Evolutionary conservation across 345 rosid genomes (phyloP), one percentile per base, ranked within the genome.

Genomic region (Hypericum androsaemum): DNA sequence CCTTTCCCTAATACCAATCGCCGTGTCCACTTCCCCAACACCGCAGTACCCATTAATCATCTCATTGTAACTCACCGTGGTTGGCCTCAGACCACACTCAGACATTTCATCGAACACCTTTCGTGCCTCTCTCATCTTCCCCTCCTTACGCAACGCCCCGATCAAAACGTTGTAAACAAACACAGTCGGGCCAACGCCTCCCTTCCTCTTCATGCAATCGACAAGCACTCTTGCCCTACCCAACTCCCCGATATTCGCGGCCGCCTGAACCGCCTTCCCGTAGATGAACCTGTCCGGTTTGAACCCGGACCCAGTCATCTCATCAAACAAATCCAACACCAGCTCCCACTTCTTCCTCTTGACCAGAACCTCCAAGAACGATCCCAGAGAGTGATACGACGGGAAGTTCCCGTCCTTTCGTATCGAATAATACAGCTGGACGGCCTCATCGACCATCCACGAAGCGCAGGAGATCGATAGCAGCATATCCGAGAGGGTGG

Each of bases 31-130:
- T 28, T 68, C 77, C 57, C 84, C 95, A 35, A 54, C 68, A 63
- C 78, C 86, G 59, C 84, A 86, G 56, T 74, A 80, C 42, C 95
- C 88, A 43, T 84, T 86, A 41, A 86, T 74, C 64, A 89, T 68
- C 0, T 78, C 71, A 66, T 84, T 86, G 59, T 80, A 89, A 0
- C 95, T 80, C 41, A 89, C 74, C 55, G 43, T 60, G 41, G 54
- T 77, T 0, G 80, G 67, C 9, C 52, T 49, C 64, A 89, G 43
- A 6, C 64, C 71, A 62, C 65, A 67, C 6, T 32, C 12, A 57
- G 41, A 53, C 80, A 82, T 78, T 74, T 89, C 94, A 62, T 75
- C 83, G 51, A 86, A 84, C 76, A 80, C 10, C 67, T 74, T 68
- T 65, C 79, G 80, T 39, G 82, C 97, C 37, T 77, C 83, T n/a